phyloP scores from a whole-genome alignment of 176 grass and related monocot genomes.

The Oryza brachyantha region DNA sequence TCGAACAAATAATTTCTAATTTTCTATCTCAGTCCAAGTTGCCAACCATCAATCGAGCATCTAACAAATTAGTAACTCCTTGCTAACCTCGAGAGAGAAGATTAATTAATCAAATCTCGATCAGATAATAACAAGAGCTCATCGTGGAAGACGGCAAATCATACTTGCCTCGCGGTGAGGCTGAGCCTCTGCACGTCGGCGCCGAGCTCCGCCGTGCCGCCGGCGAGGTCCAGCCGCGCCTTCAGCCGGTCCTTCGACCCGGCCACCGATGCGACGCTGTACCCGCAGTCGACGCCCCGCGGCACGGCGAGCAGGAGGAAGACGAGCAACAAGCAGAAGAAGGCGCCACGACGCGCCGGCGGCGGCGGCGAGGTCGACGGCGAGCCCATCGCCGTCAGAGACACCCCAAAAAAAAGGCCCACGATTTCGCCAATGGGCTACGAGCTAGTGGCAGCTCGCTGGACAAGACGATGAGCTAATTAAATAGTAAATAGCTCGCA shows the following conservation, averaged over 20 bases:
- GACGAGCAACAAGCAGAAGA: not conserved
- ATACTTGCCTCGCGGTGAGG: slow-evolving; percentile 56
- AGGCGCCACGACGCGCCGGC: not conserved
- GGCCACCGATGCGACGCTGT: slow-evolving; percentile 34
- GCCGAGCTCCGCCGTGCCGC: slow-evolving; percentile 32
- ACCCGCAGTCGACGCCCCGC: slow-evolving; percentile 16
- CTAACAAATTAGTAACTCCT: too few species aligned
- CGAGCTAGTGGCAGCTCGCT: not conserved
- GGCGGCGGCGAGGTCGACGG: not conserved
- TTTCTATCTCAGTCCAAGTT: not conserved
- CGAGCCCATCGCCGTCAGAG: slow-evolving; percentile 9
- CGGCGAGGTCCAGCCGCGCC: slow-evolving; percentile 48
- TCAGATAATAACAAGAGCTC: too few species aligned
- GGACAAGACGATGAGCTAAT: not conserved
- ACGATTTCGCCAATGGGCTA: not conserved
- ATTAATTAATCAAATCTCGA: too few species aligned
- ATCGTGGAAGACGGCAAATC: too few species aligned
- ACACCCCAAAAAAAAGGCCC: not conserved
- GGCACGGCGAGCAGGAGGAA: not conserved
- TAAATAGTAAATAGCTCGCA: not conserved
- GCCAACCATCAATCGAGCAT: not conserved
- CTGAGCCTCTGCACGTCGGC: slow-evolving; percentile 44
- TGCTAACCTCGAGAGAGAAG: not conserved
- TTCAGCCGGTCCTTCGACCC: slow-evolving; percentile 21
- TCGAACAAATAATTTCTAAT: not conserved